Evolutionary conservation across 2,329 filamentous ascomycete species (phyloP), one percentile per base, ranked within the genome.

Genomic region (Fusarium luffae): DNA sequence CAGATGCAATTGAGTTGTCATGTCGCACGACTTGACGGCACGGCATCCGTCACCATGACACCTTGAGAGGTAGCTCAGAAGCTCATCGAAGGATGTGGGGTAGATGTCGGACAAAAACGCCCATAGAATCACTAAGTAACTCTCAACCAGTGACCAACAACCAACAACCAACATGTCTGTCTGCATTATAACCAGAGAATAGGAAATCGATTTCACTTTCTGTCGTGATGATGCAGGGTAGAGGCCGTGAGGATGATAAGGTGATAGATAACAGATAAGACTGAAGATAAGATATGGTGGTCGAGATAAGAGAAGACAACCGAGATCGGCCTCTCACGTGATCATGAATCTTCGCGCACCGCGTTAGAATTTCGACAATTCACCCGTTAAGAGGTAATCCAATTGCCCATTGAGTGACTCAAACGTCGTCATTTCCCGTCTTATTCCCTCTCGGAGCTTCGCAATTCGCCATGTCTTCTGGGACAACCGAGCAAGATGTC

Each of bases 351-450:
- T 66, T 66, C 43, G 44, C 32, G 21, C 44, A 34, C 34, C 11
- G 43, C 6, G 37, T 41, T n/a, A n/a, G 10, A 54, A 44, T n/a
- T 16, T 41, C 25, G 18, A 44, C 55, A 61, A 66, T 54, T 50
- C 54, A 66, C 61, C 21, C 30, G 54, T 54, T 40, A 44, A 66
- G 48, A 34, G 37, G 30, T 25, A 25, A 25, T 25, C 23, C 23
- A 25, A 25, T 25, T 25, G 23, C 23, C 23, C 23, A 8, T 25
- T 25, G 23, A 25, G 23, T 25, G 23, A 25, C 23, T 25, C 23
- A 25, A 25, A 25, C 25, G 18, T 10, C 34, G 34, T 37, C 34
- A 37, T 11, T 37, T n/a, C 4, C 10, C 34, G 18, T 5, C 7
- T 7, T n/a, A 12, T n/a, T 4, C 18, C 18, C 18, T 37, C 4